Percentiles rank a stretch among this genome's conserved stretches.
phyloP scores from a whole-genome alignment of 257 asterid genomes.

The Solanum chmielewskii region DNA sequence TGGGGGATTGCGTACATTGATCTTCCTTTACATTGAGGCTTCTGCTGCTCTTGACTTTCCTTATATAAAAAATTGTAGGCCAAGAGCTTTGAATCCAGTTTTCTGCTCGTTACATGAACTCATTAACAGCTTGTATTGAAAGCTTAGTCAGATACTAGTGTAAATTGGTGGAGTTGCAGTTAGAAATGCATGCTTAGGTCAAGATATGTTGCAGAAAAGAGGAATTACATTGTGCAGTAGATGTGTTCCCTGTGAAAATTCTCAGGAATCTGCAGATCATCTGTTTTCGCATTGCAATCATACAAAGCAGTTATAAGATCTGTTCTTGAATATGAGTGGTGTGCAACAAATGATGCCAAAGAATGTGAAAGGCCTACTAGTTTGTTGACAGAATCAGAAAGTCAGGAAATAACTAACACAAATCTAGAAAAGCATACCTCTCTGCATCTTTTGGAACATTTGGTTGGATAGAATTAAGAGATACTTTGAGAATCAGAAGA shows the following conservation, averaged over 20 bases:
- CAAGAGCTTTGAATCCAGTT: not conserved
- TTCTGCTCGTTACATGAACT: not conserved
- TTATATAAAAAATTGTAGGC: not conserved
- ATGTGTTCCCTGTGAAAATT: not conserved
- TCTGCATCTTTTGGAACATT: not conserved
- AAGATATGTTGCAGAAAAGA: not conserved
- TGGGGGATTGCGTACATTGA: not conserved
- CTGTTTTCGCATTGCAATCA: not conserved
- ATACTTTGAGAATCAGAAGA: not conserved
- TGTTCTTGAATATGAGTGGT: not conserved
- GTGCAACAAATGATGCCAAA: not conserved
- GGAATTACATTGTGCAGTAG: not conserved
- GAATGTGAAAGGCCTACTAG: not conserved
- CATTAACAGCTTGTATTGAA: not conserved
- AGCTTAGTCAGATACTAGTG: not conserved
- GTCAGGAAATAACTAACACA: not conserved
- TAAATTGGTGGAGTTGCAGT: not conserved
- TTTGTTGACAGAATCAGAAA: not conserved
- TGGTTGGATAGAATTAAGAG: not conserved
- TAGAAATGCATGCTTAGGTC: not conserved
- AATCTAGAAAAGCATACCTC: not conserved
- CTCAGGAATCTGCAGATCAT: not conserved
- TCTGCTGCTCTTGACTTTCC: not conserved
- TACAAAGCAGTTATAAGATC: not conserved
- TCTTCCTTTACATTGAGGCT: not conserved